Conservation (phyloP, 1,139 yeast species). For the Magnusiomyces tetraspermus region DNA sequence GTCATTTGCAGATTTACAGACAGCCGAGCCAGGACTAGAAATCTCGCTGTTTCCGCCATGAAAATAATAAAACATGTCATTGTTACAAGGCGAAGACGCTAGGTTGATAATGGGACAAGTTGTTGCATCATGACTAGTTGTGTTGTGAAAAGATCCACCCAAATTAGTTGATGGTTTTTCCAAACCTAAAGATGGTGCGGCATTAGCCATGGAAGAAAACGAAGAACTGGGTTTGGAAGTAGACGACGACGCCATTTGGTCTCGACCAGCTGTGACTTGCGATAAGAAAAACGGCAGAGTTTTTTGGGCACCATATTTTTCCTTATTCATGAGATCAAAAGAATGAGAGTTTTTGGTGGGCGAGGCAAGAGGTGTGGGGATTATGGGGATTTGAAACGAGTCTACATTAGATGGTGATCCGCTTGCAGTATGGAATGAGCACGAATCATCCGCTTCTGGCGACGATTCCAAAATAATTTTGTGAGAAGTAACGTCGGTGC, state of each 20-base stretch:
- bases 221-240: background rate
- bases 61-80: too few species aligned
- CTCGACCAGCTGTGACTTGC: too few species aligned
- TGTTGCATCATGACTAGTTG: background rate
- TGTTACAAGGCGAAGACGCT: background rate
- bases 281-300: too few species aligned
- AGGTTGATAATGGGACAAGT: background rate
- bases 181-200: background rate
- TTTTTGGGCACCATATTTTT: too few species aligned
- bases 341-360: background rate
- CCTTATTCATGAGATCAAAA: too few species aligned
- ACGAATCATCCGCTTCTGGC: background rate
- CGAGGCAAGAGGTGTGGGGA: background rate
- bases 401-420: background rate
- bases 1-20: background rate
- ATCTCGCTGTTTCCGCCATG: too few species aligned
- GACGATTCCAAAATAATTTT: background rate
- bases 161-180: background rate
- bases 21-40: background rate
- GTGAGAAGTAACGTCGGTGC: background rate
- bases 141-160: background rate
- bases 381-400: background rate
- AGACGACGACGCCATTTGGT: too few species aligned
- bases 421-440: conserved; percentile 1
- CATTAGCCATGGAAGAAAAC: background rate